These are phyloP conservation scores for Xylariaceae sp. DNA, from an alignment of 2,329 filamentous ascomycete species.

Conservation along the genomic window DNA sequence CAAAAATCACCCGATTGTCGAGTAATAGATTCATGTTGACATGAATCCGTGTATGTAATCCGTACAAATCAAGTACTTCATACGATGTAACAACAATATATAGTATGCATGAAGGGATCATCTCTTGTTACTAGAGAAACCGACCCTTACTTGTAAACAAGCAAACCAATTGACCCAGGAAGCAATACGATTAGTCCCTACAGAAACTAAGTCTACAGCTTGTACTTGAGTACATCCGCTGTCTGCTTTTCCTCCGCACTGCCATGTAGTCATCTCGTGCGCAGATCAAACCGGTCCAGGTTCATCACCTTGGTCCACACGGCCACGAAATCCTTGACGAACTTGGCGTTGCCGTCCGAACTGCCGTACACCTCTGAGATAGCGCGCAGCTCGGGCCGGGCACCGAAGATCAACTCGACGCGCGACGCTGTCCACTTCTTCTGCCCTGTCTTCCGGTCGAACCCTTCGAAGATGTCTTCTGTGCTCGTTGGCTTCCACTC, in stretches of 20 bases:
- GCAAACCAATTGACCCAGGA: no score
- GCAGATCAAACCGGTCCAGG: constrained; percentile 60
- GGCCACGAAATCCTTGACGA: constrained; percentile 64
- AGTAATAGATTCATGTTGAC: no score
- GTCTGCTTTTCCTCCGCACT: background rate
- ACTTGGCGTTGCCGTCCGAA: constrained; percentile 55
- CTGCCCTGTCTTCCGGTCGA: constrained; percentile 58
- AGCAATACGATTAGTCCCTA: no score
- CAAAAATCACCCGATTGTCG: no score
- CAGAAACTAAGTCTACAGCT: background rate
- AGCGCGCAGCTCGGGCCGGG: constrained; percentile 68
- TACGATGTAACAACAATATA: no score
- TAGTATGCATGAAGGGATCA: no score
- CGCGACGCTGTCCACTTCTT: constrained; percentile 67
- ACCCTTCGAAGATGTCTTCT: constrained; percentile 56
- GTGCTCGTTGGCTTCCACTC: constrained; percentile 55
- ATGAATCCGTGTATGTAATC: no score
- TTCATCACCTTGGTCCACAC: constrained; percentile 74
- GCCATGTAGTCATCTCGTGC: constrained; percentile 7
- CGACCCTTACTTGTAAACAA: no score
- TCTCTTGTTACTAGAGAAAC: no score
- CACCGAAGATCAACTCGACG: constrained; percentile 64
- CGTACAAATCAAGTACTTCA: no score
- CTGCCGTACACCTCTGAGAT: constrained; percentile 64
- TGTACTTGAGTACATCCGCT: background rate